Conservation (phyloP, 75 land plant genomes). For the Pinus tabuliformis region DNA sequence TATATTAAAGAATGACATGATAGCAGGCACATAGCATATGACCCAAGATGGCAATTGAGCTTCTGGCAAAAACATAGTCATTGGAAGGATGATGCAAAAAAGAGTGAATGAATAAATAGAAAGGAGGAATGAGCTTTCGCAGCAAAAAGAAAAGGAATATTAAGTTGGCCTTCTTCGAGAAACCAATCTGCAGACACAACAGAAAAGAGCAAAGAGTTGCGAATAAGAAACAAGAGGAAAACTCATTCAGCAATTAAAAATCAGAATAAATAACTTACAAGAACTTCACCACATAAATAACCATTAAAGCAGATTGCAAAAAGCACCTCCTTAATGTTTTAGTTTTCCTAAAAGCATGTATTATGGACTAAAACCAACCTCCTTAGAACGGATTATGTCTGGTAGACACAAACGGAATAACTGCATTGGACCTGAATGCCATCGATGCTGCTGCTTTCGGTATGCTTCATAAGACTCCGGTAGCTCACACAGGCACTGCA, state of each 20-base stretch:
- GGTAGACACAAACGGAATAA: constrained; percentile 77
- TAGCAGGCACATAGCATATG: constrained; percentile 75
- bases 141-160: constrained; percentile 81
- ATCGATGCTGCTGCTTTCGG: constrained; percentile 85
- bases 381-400: constrained; percentile 71
- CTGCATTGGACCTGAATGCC: constrained; percentile 98
- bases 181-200: constrained; percentile 59
- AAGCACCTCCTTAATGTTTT: not conserved
- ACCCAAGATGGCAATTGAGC: constrained; percentile 87
- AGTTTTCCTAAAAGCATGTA: not conserved
- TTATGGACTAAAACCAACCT: no score
- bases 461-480: constrained; percentile 96
- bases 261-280: not conserved
- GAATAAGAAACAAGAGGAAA: not conserved
- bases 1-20: constrained; percentile 79
- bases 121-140: constrained; percentile 78
- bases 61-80: constrained; percentile 92
- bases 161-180: constrained; percentile 73
- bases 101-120: constrained; percentile 93
- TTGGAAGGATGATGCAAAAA: constrained; percentile 86
- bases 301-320: not conserved
- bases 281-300: not conserved
- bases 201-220: not conserved
- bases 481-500: constrained; percentile 13
- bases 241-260: not conserved